phyloP scores from a whole-genome alignment of 1,139 yeast genomes.

The Debaryomyces nepalensis region DNA sequence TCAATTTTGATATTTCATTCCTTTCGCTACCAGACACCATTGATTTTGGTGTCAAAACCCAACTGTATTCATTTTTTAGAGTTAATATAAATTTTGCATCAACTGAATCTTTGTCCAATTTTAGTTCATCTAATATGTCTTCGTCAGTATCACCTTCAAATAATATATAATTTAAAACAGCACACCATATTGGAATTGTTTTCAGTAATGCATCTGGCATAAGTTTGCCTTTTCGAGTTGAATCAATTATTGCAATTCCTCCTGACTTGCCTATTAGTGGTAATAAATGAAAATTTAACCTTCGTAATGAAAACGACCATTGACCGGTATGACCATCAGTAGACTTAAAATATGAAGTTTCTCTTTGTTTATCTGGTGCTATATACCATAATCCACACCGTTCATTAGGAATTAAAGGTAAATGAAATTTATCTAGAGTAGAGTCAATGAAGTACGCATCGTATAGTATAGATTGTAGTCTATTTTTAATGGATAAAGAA shows the following conservation, averaged over 20 bases:
- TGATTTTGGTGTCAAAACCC: slow-evolving; percentile 54
- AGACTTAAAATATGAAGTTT: slow-evolving; percentile 77
- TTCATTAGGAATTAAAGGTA: slow-evolving; percentile 71
- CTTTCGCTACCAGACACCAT: slow-evolving; percentile 65
- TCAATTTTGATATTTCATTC: slow-evolving; percentile 49
- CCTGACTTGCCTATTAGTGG: slow-evolving; percentile 43
- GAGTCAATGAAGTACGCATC: slow-evolving; percentile 51
- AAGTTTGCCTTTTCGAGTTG: slow-evolving; percentile 81
- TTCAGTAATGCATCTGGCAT: slow-evolving; percentile 88
- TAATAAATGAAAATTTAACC: slow-evolving; percentile 74
- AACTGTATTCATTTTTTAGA: slow-evolving; percentile 21
- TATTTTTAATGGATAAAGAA: slow-evolving; percentile 58
- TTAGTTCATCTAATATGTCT: slow-evolving; percentile 16
- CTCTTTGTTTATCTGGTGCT: slow-evolving; percentile 40
- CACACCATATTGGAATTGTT: slow-evolving; percentile 91
- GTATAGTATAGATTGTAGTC: slow-evolving; percentile 70
- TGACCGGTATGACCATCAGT: slow-evolving; percentile 87
- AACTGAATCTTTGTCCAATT: slow-evolving; percentile 22
- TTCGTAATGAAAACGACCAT: slow-evolving; percentile 76
- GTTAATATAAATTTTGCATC: slow-evolving; percentile 19
- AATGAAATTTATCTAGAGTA: slow-evolving; percentile 17
- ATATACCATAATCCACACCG: slow-evolving; percentile 91
- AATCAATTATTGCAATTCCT: slow-evolving; percentile 74
- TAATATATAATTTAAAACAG: slow-evolving; percentile 65
- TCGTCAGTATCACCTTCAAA: slow-evolving; percentile 33